phyloP scores from a whole-genome alignment of 108 stramenopile genomes.

The Discostella pseudostelligera region DNA sequence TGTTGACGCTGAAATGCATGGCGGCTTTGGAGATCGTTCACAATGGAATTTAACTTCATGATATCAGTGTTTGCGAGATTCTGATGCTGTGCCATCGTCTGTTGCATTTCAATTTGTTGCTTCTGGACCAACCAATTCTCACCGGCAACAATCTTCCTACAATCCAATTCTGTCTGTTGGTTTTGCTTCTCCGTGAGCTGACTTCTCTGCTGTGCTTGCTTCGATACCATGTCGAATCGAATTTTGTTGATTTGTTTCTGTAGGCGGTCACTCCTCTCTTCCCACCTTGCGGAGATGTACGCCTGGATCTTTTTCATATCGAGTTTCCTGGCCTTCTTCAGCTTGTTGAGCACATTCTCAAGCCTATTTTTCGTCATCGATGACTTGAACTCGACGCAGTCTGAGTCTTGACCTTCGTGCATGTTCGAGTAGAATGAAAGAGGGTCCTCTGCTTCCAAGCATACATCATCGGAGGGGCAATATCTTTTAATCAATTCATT shows the following conservation, averaged over 20 bases:
- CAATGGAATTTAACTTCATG: conserved; percentile 42
- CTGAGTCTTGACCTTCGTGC: conserved; percentile 69
- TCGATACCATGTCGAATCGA: conserved; percentile 34
- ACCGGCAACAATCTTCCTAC: conserved; percentile 57
- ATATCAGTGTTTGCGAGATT: conserved; percentile 42
- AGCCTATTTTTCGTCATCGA: conserved; percentile 19
- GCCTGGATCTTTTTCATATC: conserved; percentile 34
- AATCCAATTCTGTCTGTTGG: conserved; percentile 36
- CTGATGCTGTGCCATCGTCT: conserved; percentile 47
- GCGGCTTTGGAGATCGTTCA: conserved; percentile 51
- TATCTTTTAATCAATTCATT: background rate
- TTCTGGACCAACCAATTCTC: conserved; percentile 46
- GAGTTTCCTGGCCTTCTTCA: conserved; percentile 41
- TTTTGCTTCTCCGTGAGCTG: conserved; percentile 51
- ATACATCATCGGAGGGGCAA: conserved; percentile 4
- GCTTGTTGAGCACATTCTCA: conserved; percentile 21
- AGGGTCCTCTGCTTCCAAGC: conserved; percentile 38
- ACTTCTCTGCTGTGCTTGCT: conserved; percentile 28
- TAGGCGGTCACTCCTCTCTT: conserved; percentile 15
- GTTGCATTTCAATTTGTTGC: conserved; percentile 48
- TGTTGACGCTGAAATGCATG: conserved; percentile 57
- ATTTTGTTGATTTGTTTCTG: conserved; percentile 46
- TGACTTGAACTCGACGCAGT: conserved; percentile 8
- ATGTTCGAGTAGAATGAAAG: conserved; percentile 58
- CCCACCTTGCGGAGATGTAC: conserved; percentile 29